Conservation (phyloP, 352 stramenopile genomes). For the Globisporangium apiculatum region DNA sequence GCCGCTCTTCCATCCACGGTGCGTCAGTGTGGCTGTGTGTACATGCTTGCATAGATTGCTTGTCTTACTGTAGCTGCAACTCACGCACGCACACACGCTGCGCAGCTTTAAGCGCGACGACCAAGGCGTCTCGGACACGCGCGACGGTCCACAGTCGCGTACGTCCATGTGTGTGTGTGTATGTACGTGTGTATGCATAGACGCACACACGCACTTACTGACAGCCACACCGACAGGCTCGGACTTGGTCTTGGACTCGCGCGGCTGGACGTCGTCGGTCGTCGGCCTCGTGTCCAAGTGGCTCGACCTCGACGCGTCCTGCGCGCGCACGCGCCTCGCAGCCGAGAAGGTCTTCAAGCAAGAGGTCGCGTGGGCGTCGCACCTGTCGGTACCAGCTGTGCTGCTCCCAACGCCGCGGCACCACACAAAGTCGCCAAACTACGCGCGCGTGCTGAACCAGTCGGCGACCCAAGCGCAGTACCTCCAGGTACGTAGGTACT, state of each 20-base stretch:
- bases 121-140: constrained; percentile 43
- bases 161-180: constrained; percentile 8
- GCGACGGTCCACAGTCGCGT: constrained; percentile 52
- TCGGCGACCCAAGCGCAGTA: constrained; percentile 70
- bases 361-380: constrained; percentile 94
- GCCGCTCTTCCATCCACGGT: constrained; percentile 82
- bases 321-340: constrained; percentile 26
- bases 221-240: constrained; percentile 29
- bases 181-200: neutral
- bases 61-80: no score
- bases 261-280: constrained; percentile 76
- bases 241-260: constrained; percentile 79
- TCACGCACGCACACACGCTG: neutral
- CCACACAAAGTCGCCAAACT: constrained; percentile 57
- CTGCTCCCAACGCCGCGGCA: constrained; percentile 77
- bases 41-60: no score
- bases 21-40: neutral
- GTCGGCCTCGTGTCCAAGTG: constrained; percentile 76
- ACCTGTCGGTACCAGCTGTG: constrained; percentile 94
- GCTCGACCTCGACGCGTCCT: constrained; percentile 61
- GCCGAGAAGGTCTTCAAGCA: constrained; percentile 83
- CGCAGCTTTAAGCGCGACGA: constrained; percentile 68
- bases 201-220: neutral
- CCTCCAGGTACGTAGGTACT: constrained; percentile 31
- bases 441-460: constrained; percentile 82